Conservation (phyloP, 805 yeast species). For the Candida xiaguanensis region DNA sequence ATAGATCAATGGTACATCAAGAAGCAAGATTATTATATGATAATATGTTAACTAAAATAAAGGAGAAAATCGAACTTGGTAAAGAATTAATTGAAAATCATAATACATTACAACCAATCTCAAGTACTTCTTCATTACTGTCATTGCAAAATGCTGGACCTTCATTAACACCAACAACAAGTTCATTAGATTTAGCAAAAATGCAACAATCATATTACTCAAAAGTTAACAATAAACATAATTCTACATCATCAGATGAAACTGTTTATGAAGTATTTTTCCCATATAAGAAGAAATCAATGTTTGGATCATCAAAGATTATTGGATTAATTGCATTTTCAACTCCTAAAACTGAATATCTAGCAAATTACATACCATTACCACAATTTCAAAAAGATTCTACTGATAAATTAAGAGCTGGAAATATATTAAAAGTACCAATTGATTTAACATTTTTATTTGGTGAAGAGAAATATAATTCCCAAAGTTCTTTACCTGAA, state of each 20-base stretch:
- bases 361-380: conserved; percentile 21
- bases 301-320: conserved; percentile 27
- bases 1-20: conserved; percentile 26
- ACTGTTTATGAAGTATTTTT: conserved; percentile 24
- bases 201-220: conserved; percentile 26
- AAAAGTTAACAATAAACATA: conserved; percentile 10
- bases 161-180: conserved; percentile 16
- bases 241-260: conserved; percentile 2
- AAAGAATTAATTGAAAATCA: conserved; percentile 11
- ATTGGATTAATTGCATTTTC: conserved; percentile 31
- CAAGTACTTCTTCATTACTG: conserved; percentile 3
- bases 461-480: conserved; percentile 14
- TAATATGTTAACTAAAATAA: conserved; percentile 23
- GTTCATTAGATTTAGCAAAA: conserved; percentile 24
- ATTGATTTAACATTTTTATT: conserved; percentile 25
- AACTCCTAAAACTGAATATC: conserved; percentile 28
- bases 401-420: not conserved
- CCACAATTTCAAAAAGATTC: conserved; percentile 13
- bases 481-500: conserved; percentile 18
- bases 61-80: conserved; percentile 25
- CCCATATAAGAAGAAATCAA: conserved; percentile 26
- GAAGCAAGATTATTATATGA: conserved; percentile 32
- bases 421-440: conserved; percentile 23
- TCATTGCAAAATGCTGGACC: conserved; percentile 1
- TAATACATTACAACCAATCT: conserved; percentile 1